Percentiles rank a stretch among this genome's conserved stretches.
Evolutionary conservation across 306 rosid genomes (phyloP).

Genomic region (Lupinus albus): DNA sequence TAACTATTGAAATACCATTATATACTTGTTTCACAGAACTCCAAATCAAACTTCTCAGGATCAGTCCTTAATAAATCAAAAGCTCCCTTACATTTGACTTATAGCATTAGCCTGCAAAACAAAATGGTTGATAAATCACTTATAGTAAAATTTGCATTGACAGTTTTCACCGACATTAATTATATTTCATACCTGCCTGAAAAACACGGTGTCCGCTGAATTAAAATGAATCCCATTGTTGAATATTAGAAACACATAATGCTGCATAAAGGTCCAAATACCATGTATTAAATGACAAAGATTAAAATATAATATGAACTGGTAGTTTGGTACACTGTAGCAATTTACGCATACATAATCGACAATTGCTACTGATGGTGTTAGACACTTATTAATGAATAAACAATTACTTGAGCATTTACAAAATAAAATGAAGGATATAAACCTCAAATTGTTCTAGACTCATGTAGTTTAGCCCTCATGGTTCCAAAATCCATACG

Average conservation of each 20-base stretch:
- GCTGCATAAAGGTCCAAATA: conserved; percentile 52
- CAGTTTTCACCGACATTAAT: neutral
- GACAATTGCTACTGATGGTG: neutral
- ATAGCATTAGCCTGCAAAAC: conserved; percentile 63
- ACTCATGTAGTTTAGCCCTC: conserved; percentile 74
- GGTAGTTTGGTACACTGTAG: neutral
- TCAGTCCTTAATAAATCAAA: conserved; percentile 51
- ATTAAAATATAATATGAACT: conserved; percentile 9
- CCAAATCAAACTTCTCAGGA: conserved; percentile 57
- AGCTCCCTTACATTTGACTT: conserved; percentile 50
- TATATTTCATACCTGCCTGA: conserved; percentile 60
- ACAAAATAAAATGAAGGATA: conserved; percentile 21
- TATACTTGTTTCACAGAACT: conserved; percentile 55
- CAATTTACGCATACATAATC: conserved; percentile 21
- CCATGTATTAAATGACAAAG: conserved; percentile 37
- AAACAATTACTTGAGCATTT: no score
- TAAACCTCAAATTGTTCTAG: conserved; percentile 69
- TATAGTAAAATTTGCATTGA: neutral
- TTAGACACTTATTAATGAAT: no score
- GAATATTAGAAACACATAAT: conserved; percentile 59
- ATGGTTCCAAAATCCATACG: conserved; percentile 87
- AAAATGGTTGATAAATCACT: neutral
- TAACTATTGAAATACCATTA: no score
- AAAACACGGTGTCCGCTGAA: conserved; percentile 60
- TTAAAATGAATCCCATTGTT: conserved; percentile 74